Evolutionary conservation across 805 yeast genomes (phyloP).

Genomic region (Wickerhamomyces chaumierensis): DNA sequence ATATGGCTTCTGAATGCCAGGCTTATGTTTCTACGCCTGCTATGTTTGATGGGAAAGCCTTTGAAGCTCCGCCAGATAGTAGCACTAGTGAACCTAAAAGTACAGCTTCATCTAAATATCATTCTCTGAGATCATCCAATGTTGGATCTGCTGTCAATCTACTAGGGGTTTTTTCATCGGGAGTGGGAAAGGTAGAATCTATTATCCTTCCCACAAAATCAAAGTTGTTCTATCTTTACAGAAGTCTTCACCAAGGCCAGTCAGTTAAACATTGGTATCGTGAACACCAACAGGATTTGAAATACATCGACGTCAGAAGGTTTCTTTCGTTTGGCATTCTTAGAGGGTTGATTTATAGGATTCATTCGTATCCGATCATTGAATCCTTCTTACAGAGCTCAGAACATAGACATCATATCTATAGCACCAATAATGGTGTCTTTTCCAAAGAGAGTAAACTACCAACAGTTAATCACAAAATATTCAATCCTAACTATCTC

Average conservation of each 20-base stretch:
- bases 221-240: conserved; percentile 58
- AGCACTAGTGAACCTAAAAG: conserved; percentile 1
- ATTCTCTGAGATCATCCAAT: conserved; percentile 1
- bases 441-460: not conserved
- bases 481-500: not conserved
- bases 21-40: conserved; percentile 52
- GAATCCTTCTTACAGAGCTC: conserved; percentile 8
- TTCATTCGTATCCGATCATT: conserved; percentile 54
- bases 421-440: not conserved
- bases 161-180: conserved; percentile 2
- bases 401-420: not conserved
- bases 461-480: not conserved
- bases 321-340: conserved; percentile 81
- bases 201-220: conserved; percentile 47
- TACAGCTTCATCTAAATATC: not conserved
- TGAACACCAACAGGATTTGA: conserved; percentile 46
- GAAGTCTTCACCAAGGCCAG: conserved; percentile 69
- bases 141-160: conserved; percentile 9
- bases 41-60: conserved; percentile 24
- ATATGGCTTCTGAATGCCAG: conserved; percentile 76
- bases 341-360: conserved; percentile 72
- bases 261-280: conserved; percentile 74
- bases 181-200: conserved; percentile 4
- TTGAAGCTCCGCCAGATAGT: conserved; percentile 8
- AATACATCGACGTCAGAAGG: conserved; percentile 68